A percentile compares a stretch with the other conserved stretches of the same genome.
These are phyloP conservation scores for Aurifilum marmelostoma DNA, from an alignment of 2,329 filamentous ascomycete genomes.

Conservation along the genomic window DNA sequence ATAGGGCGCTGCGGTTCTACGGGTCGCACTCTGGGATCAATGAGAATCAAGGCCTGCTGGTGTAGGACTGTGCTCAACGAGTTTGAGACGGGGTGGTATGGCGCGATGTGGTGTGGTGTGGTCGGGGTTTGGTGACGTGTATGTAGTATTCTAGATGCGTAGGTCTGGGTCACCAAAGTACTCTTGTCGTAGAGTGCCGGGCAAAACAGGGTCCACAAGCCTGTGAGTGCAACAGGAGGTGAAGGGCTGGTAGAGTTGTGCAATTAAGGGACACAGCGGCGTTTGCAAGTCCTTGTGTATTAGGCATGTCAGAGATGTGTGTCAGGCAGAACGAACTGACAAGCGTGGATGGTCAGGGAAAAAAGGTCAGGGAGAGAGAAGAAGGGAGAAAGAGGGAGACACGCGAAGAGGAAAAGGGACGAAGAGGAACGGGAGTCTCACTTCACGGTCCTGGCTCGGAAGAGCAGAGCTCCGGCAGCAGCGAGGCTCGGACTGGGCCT, in stretches of 20 bases:
- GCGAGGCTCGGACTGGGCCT: neutral
- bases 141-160: neutral
- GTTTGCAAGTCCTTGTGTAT: neutral
- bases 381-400: neutral
- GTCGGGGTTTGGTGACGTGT: neutral
- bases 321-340: neutral
- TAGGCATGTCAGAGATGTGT: neutral
- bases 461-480: neutral
- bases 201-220: neutral
- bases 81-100: neutral
- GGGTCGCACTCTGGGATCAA: constrained; percentile 9
- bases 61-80: neutral
- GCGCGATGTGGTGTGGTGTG: neutral
- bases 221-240: neutral
- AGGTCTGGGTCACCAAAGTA: neutral
- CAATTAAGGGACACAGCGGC: neutral
- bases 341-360: neutral
- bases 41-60: neutral
- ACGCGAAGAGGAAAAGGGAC: neutral
- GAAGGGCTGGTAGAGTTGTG: neutral
- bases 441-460: neutral
- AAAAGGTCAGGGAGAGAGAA: neutral
- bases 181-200: neutral
- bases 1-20: constrained; percentile 15
- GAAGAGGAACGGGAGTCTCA: neutral